Percentiles rank a stretch among this genome's conserved stretches.
Conservation (phyloP, 23 red algal genomes). For the Gracilariopsis chorda region DNA sequence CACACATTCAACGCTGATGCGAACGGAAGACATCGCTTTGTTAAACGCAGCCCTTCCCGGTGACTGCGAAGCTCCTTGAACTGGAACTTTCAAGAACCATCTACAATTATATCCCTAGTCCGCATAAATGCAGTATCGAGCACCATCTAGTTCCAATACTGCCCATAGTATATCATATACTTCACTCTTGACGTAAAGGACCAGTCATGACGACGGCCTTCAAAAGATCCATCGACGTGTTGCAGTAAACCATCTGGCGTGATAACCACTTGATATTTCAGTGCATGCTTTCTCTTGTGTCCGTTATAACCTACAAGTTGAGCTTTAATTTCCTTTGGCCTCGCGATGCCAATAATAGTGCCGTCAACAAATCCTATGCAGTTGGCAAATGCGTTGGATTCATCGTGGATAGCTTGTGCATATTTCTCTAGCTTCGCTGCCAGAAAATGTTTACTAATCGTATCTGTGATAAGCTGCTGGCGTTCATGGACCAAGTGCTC, state of each 20-base stretch:
- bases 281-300: not conserved
- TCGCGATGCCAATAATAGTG: not conserved
- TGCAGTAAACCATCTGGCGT: not conserved
- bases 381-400: not conserved
- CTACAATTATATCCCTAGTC: not conserved
- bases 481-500: conserved; percentile 1
- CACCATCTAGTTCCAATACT: not conserved
- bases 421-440: too few species aligned
- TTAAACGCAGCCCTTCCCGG: not conserved
- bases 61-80: not conserved
- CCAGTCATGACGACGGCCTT: not conserved
- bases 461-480: too few species aligned
- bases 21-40: not conserved
- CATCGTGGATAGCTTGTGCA: too few species aligned
- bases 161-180: not conserved
- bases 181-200: not conserved
- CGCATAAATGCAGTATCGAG: not conserved
- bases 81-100: not conserved
- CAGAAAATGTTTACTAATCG: too few species aligned
- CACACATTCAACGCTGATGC: not conserved
- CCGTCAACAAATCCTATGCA: not conserved
- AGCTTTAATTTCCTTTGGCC: not conserved
- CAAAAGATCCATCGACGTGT: not conserved
- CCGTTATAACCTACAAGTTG: conserved; percentile 23
- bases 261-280: not conserved